phyloP scores from a whole-genome alignment of 768 basidiomycete species.

The Candolleomyces efflorescens region DNA sequence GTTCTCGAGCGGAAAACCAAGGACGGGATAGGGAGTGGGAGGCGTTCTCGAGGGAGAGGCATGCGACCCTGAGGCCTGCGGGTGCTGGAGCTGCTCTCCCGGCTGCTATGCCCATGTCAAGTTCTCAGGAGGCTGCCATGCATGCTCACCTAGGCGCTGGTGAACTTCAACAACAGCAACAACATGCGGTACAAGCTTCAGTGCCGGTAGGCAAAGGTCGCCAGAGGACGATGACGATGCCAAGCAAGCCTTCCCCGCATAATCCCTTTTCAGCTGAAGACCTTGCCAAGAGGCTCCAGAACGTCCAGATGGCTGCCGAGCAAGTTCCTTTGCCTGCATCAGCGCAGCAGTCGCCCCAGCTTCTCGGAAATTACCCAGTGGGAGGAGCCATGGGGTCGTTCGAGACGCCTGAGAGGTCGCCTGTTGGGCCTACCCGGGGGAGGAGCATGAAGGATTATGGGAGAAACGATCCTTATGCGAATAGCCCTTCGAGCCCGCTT shows the following conservation, averaged over 20 bases:
- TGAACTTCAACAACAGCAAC: neutral
- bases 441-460: neutral
- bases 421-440: neutral
- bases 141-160: constrained; percentile 27
- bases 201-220: constrained; percentile 18
- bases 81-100: constrained; percentile 14
- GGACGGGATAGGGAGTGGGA: neutral
- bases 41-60: constrained; percentile 18
- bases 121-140: constrained; percentile 34
- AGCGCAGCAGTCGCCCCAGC: constrained; percentile 2
- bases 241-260: constrained; percentile 25
- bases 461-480: neutral
- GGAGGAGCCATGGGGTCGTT: constrained; percentile 1
- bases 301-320: constrained; percentile 35
- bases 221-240: constrained; percentile 41
- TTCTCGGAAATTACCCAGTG: neutral
- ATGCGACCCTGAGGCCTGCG: constrained; percentile 33
- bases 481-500: neutral
- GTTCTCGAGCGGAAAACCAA: neutral
- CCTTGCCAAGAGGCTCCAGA: constrained; percentile 52
- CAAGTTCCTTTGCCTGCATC: neutral
- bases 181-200: too few species aligned
- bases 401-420: constrained; percentile 2
- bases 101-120: constrained; percentile 18
- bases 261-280: constrained; percentile 51